Evolutionary conservation across 1,284 basidiomycete genomes (phyloP).

Genomic region (Kwoniella shivajii): DNA sequence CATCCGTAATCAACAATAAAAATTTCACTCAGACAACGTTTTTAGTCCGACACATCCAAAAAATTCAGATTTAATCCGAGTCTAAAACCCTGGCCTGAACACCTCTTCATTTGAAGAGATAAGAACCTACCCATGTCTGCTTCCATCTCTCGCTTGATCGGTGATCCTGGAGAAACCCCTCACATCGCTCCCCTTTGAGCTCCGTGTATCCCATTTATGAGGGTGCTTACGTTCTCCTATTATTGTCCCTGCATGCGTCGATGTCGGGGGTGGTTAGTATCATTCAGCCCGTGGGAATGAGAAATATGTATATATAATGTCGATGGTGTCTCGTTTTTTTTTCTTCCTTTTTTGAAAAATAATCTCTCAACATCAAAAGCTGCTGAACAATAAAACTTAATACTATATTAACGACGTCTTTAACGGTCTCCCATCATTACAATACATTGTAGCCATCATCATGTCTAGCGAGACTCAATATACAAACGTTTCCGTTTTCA

Average conservation of each 20-base stretch:
- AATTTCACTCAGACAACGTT: too few relatives aligned
- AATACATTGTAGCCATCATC: constrained; percentile 2
- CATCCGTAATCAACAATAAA: too few relatives aligned
- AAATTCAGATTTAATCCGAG: background rate
- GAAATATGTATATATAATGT: background rate
- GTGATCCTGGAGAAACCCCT: background rate
- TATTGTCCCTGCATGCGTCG: too few relatives aligned
- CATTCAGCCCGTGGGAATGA: too few relatives aligned
- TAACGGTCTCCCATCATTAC: background rate
- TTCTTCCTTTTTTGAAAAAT: background rate
- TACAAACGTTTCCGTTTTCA: constrained; percentile 49
- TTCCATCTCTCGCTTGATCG: too few relatives aligned
- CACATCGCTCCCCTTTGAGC: background rate
- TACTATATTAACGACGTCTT: background rate
- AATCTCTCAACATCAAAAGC: background rate
- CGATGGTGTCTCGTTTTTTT: background rate
- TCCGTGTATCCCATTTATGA: background rate
- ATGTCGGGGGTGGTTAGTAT: too few relatives aligned
- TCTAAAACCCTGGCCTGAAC: background rate
- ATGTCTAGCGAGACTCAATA: constrained; percentile 7
- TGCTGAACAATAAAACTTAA: background rate
- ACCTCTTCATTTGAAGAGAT: too few relatives aligned
- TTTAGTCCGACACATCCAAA: background rate
- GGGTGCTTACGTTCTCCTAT: background rate
- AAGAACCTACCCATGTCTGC: too few relatives aligned